Conservation (phyloP, 2,329 filamentous ascomycete genomes). For the Sphaerulina vaccinii region DNA sequence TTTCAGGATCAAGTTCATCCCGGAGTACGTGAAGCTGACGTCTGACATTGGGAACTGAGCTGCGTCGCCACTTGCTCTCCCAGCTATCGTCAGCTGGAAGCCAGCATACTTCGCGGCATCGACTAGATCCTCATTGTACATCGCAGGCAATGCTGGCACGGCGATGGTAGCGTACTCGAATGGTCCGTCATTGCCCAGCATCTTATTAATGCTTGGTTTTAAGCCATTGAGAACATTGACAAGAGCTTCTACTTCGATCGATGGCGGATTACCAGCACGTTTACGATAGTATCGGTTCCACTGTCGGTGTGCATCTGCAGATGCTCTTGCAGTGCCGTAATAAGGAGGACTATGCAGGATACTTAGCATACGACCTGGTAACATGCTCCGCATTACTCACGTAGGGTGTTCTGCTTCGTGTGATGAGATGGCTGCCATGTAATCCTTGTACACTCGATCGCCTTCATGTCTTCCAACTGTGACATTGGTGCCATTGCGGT, state of each 20-base stretch:
- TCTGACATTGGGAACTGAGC: no score
- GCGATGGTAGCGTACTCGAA: constrained; percentile 8
- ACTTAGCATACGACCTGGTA: neutral
- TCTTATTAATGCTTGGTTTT: neutral
- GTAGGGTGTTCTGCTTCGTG: neutral
- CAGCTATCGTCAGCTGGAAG: no score
- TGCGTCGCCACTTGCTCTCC: no score
- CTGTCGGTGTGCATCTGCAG: neutral
- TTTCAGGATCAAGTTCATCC: constrained; percentile 7
- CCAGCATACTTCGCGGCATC: neutral
- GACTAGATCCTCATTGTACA: constrained; percentile 3
- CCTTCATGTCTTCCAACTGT: neutral
- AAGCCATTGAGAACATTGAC: neutral
- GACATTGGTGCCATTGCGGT: neutral
- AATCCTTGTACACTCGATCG: constrained; percentile 1
- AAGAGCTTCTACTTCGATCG: constrained; percentile 1
- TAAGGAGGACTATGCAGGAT: neutral
- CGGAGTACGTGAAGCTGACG: no score
- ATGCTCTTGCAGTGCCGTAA: neutral
- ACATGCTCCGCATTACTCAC: neutral
- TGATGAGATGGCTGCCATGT: neutral
- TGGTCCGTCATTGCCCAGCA: neutral
- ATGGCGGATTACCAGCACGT: neutral
- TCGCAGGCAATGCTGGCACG: neutral
- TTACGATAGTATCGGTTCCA: constrained; percentile 1